phyloP scores from a whole-genome alignment of 1,284 basidiomycete genomes.

The Tylopilus sp. region DNA sequence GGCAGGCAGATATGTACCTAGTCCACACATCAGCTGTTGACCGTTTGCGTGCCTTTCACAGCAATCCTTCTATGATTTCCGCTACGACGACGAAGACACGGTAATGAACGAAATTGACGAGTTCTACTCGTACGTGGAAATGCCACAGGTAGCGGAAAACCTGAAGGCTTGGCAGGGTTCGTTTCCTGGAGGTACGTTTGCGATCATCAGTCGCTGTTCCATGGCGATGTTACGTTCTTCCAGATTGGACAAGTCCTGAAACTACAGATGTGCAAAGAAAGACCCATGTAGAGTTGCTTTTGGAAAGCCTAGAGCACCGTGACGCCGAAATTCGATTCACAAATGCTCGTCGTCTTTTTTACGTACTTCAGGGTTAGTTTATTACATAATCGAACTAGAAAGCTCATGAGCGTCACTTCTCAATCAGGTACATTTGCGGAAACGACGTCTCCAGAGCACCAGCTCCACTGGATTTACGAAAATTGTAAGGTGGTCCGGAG shows the following conservation, averaged over 20 bases:
- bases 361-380: constrained; percentile 81
- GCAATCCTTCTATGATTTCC: constrained; percentile 86
- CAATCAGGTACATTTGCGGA: constrained; percentile 85
- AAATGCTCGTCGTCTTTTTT: constrained; percentile 84
- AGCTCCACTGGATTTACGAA: constrained; percentile 94
- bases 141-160: constrained; percentile 87
- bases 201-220: not conserved
- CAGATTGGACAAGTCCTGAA: constrained; percentile 75
- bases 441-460: constrained; percentile 88
- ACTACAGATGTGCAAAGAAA: constrained; percentile 59
- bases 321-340: constrained; percentile 82
- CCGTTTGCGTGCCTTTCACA: constrained; percentile 36
- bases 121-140: constrained; percentile 98
- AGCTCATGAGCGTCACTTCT: constrained; percentile 20
- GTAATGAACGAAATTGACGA: constrained; percentile 96
- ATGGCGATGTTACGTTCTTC: not conserved
- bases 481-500: constrained; percentile 86
- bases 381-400: constrained; percentile 8
- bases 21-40: constrained; percentile 14
- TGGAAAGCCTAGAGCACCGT: constrained; percentile 84
- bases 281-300: constrained; percentile 73
- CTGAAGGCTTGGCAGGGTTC: constrained; percentile 85
- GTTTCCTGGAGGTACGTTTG: constrained; percentile 65
- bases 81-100: constrained; percentile 93
- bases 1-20: constrained; percentile 42